These are phyloP conservation scores for Fusarium equiseti DNA, from an alignment of 2,329 filamentous ascomycete genomes.

Conservation along the genomic window DNA sequence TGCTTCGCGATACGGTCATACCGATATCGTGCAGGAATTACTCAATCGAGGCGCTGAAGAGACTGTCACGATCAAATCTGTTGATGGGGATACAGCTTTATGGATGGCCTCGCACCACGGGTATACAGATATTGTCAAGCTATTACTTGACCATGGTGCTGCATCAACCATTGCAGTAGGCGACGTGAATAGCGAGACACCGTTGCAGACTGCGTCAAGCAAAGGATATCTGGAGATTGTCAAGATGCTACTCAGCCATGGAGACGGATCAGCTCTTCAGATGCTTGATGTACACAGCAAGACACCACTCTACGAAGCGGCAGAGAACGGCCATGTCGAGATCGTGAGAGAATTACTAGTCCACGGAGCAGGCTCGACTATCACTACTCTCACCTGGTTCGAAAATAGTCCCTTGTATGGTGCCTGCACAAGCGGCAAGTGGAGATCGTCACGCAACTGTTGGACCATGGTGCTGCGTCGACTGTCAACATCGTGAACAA, in stretches of 20 bases:
- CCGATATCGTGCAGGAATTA: background rate
- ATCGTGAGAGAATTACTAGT: accelerated
- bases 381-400: accelerated
- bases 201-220: background rate
- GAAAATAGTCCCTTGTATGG: background rate
- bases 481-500: background rate
- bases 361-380: accelerated
- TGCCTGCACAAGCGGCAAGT: background rate
- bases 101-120: background rate
- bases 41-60: background rate
- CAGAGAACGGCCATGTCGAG: accelerated
- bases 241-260: background rate
- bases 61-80: background rate
- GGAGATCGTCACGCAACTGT: background rate
- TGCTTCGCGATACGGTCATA: background rate
- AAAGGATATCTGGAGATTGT: accelerated
- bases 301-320: background rate
- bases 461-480: background rate
- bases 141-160: background rate
- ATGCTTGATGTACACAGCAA: background rate
- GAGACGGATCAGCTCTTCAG: background rate
- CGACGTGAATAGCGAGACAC: background rate
- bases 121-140: background rate
- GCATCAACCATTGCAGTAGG: background rate
- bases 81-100: background rate